A percentile compares a stretch with the other conserved stretches of the same genome.
Conservation (phyloP, 1,284 basidiomycete species). For the Laetiporus sulphureus region DNA sequence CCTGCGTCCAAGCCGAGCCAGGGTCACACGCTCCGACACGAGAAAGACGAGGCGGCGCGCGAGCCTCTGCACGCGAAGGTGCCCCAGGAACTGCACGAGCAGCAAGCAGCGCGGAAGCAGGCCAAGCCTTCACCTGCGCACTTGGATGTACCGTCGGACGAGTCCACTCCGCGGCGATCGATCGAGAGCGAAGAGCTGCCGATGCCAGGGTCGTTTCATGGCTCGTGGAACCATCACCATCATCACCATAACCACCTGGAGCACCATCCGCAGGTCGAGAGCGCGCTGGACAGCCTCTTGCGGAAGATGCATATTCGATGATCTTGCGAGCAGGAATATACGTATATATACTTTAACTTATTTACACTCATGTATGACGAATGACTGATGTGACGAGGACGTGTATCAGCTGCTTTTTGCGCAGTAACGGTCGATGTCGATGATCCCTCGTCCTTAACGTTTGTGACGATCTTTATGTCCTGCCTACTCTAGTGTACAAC, state of each 20-base stretch:
- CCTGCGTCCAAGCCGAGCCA: conserved; percentile 8
- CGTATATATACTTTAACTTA: too few relatives aligned
- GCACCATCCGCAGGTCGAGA: conserved; percentile 9
- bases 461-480: too few relatives aligned
- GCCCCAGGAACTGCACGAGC: conserved; percentile 12
- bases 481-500: too few relatives aligned
- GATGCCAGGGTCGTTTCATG: conserved; percentile 45
- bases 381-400: too few relatives aligned
- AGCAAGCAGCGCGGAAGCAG: conserved; percentile 6
- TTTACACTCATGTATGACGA: too few relatives aligned
- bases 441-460: too few relatives aligned
- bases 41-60: conserved; percentile 14
- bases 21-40: conserved; percentile 18
- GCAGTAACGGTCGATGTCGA: too few relatives aligned
- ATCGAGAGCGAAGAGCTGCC: conserved; percentile 29
- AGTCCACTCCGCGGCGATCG: conserved; percentile 12
- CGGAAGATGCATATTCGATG: too few relatives aligned
- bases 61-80: conserved; percentile 19
- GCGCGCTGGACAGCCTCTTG: neutral
- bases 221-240: conserved; percentile 11
- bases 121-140: neutral
- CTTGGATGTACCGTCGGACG: neutral
- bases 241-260: conserved; percentile 14
- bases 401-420: too few relatives aligned
- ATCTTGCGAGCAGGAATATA: too few relatives aligned